A percentile compares a stretch with the other conserved stretches of the same genome.
Evolutionary conservation across 75 land plant genomes (phyloP).

Genomic region (Pinus tabuliformis): DNA sequence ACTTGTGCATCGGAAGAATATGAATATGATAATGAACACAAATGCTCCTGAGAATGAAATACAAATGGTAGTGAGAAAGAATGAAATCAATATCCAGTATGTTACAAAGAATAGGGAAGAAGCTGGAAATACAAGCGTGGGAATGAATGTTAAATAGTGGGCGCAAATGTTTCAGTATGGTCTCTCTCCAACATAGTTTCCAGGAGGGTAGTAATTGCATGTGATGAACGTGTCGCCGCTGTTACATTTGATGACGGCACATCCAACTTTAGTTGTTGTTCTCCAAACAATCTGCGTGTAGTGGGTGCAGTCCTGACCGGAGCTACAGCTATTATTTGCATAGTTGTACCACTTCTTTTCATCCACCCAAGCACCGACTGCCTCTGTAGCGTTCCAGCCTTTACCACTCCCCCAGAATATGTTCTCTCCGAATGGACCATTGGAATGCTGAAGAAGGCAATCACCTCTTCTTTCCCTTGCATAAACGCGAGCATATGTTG

Average conservation of each 20-base stretch:
- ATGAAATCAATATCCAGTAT: no score
- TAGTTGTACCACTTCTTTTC: slow-evolving; percentile 26
- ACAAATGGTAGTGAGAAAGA: no score
- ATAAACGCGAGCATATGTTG: slow-evolving; percentile 22
- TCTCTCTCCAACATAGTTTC: slow-evolving; percentile 23
- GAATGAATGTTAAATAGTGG: neutral
- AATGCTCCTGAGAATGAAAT: no score
- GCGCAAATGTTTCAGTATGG: slow-evolving; percentile 8
- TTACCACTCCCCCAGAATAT: slow-evolving; percentile 20
- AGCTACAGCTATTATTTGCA: slow-evolving; percentile 24
- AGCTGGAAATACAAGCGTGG: no score
- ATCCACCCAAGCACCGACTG: slow-evolving; percentile 30
- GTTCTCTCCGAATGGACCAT: slow-evolving; percentile 26
- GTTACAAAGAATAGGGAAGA: no score
- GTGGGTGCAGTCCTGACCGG: slow-evolving; percentile 28
- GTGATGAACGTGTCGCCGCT: slow-evolving; percentile 26
- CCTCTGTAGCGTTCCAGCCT: slow-evolving; percentile 21
- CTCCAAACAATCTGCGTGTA: slow-evolving; percentile 48
- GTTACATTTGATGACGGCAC: slow-evolving; percentile 24
- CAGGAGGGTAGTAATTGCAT: slow-evolving; percentile 43
- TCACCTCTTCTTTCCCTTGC: slow-evolving; percentile 14
- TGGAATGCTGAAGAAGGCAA: slow-evolving; percentile 30
- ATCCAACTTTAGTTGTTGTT: slow-evolving; percentile 22
- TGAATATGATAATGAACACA: no score
- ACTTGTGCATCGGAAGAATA: no score